Percentiles rank a stretch among this genome's conserved stretches.
Evolutionary conservation across 345 rosid species (phyloP).

Genomic region (Citrus medica): DNA sequence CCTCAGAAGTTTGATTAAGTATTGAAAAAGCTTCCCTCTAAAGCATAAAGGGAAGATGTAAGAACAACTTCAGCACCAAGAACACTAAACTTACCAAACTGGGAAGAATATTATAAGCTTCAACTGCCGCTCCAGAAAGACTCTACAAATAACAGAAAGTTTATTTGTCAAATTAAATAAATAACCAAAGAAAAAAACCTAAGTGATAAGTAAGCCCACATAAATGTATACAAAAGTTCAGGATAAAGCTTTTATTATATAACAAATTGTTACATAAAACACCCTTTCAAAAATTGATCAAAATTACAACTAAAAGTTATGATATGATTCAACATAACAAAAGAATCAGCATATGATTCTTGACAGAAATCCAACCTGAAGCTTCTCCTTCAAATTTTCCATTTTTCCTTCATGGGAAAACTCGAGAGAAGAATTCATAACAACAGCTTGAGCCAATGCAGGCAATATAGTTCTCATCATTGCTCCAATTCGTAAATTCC

Average conservation of each 20-base stretch:
- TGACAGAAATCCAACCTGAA: conserved; percentile 47
- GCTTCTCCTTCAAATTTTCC: conserved; percentile 52
- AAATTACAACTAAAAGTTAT: not conserved
- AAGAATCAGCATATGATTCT: not conserved
- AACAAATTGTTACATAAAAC: not conserved
- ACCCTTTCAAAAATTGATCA: not conserved
- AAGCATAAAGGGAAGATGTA: not conserved
- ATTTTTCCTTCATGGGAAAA: conserved; percentile 31
- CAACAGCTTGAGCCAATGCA: conserved; percentile 83
- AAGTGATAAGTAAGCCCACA: not conserved
- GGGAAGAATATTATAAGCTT: conserved; percentile 80
- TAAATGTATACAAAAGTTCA: not conserved
- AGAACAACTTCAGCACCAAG: conserved; percentile 1
- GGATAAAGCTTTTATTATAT: not conserved
- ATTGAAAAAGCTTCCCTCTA: not conserved
- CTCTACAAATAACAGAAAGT: conserved; percentile 32
- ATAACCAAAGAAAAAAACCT: not conserved
- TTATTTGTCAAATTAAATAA: conserved; percentile 9
- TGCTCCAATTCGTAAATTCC: conserved; percentile 91
- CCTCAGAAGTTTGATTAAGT: not conserved
- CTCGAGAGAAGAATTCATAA: conserved; percentile 45
- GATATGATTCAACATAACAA: not conserved
- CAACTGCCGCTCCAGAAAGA: conserved; percentile 69
- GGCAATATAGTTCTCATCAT: conserved; percentile 89
- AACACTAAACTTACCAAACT: conserved; percentile 52